Base-by-base conservation (phyloP, 2,329 filamentous ascomycete genomes). In the Fusarium graminum region DNA sequence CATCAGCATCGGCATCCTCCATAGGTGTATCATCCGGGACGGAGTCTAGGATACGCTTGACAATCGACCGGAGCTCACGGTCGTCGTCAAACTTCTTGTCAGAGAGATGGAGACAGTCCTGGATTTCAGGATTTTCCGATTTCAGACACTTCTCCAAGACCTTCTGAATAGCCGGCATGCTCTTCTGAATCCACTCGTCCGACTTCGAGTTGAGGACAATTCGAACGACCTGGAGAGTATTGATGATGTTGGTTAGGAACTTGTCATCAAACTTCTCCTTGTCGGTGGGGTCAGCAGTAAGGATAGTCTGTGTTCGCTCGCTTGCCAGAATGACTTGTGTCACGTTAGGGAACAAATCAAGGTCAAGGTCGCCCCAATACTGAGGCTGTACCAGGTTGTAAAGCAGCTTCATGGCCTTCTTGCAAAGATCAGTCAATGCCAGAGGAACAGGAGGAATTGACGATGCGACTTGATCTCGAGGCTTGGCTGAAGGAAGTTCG, bases 321-420 rank as follows among this genome's bases (percentile, higher is more conserved):
- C 91, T 90, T 4, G 90, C 88, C 13, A 97, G 81, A 54, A 97
- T 91, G 40, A 92, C 88, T 66, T 97, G 94, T 0, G 93, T 95
- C 55, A 94, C 90, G 72, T 95, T 96, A 6, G 92, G 90, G 72
- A 97, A 95, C 67, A 98, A 83, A 72, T 98, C 94, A 19, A 98
- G 85, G 47, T 97, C 93, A 32, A 97, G 82, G 73, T 98, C 94
- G 34, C 89, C 91, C 96, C 95, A 99, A 74, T 94, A 93, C 36
- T 90, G 88, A 16, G 92, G 90, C 59, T 94, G 93, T 25, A 99
- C 83, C 36, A 99, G 85, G 72, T 95, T 93, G 69, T 92, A 88
- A 19, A 99, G 84, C 49, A 98, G 83, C 19, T 89, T 84, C 72
- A 98, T 87, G 2, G 93, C 90, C 77, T 93, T 97, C 78, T 91